Conservation (phyloP, 2,329 filamentous ascomycete species). For the Alternaria alternata region DNA sequence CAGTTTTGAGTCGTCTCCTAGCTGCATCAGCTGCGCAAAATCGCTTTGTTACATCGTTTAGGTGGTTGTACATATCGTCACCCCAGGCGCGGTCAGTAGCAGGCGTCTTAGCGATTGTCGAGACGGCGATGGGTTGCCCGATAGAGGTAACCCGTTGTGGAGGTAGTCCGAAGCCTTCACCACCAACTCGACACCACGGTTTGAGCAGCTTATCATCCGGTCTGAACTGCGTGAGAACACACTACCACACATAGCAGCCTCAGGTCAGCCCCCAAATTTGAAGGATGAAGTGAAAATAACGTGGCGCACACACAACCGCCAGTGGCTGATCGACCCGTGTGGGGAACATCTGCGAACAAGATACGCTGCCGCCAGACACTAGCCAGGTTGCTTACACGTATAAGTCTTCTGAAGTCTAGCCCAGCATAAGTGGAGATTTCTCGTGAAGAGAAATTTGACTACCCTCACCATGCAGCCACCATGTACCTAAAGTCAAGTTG, state of each 20-base stretch:
- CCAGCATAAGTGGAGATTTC: neutral
- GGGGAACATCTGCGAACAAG: neutral
- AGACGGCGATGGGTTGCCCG: slow-evolving; percentile 25
- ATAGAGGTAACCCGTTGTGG: slow-evolving; percentile 36
- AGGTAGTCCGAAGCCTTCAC: slow-evolving; percentile 44
- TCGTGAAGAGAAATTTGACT: neutral
- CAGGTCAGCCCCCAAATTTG: neutral
- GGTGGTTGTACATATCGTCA: neutral
- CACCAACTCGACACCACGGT: neutral
- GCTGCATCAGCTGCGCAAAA: neutral
- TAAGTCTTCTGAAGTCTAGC: neutral
- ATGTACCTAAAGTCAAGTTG: neutral
- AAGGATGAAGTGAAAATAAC: neutral
- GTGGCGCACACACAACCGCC: neutral
- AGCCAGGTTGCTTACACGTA: neutral
- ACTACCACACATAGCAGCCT: neutral
- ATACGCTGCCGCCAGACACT: slow-evolving; percentile 4
- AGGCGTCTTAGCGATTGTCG: slow-evolving; percentile 17
- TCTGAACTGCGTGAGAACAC: neutral
- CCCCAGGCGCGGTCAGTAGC: neutral
- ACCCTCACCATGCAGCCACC: neutral
- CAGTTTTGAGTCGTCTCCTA: neutral
- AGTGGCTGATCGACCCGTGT: slow-evolving; percentile 4
- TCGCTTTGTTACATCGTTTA: neutral
- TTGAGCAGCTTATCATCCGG: neutral